These are phyloP conservation scores for Monosporascus cannonballus DNA, from an alignment of 2,329 filamentous ascomycete genomes.

Conservation along the genomic window DNA sequence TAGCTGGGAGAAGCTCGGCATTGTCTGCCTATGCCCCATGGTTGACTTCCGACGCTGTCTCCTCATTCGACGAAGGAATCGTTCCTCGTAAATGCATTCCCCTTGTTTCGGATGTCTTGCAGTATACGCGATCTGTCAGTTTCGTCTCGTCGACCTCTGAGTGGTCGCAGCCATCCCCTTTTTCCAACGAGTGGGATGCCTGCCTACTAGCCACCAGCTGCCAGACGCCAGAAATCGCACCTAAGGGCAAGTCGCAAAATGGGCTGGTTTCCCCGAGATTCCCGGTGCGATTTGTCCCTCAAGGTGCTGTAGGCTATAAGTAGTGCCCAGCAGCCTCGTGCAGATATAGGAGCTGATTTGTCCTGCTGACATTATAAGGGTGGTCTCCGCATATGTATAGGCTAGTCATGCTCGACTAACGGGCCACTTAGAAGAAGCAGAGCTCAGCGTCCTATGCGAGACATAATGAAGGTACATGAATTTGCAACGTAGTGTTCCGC, in stretches of 20 bases:
- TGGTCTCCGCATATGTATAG: slow-evolving; percentile 13
- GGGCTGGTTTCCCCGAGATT: neutral
- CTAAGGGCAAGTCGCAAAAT: neutral
- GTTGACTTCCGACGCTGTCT: no score
- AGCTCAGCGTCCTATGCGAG: slow-evolving; percentile 11
- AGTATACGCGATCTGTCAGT: no score
- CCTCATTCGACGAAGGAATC: no score
- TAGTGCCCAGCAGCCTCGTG: slow-evolving; percentile 21
- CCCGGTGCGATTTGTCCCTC: neutral
- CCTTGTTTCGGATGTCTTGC: no score
- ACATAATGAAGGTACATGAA: neutral
- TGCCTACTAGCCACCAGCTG: no score
- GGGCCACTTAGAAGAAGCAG: slow-evolving; percentile 7
- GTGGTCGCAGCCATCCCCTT: no score
- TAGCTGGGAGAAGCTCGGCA: no score
- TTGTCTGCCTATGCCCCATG: no score
- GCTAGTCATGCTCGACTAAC: slow-evolving; percentile 12
- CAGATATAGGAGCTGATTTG: slow-evolving; percentile 22
- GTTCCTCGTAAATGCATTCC: no score
- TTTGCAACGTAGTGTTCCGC: slow-evolving; percentile 14
- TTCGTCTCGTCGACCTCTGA: no score
- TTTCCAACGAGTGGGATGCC: no score
- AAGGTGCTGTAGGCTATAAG: slow-evolving; percentile 10
- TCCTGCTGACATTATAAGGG: slow-evolving; percentile 20
- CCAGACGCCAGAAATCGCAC: no score